Conservation (phyloP, 129 eudicot species). For the Ambrosia trifida region DNA sequence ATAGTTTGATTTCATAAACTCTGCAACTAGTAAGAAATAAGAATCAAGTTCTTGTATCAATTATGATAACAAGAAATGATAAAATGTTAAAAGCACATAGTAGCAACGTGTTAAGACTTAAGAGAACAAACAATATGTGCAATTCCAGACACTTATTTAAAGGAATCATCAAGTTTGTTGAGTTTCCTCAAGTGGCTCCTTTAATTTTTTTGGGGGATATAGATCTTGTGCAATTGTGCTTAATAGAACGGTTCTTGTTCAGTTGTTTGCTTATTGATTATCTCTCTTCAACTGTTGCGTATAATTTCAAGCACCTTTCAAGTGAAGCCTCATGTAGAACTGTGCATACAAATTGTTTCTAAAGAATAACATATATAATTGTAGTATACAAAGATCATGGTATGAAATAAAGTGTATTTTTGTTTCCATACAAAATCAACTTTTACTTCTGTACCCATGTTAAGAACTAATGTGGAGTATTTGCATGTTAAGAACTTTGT, state of each 20-base stretch:
- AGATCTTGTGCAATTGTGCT: neutral
- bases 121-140: constrained; percentile 12
- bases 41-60: constrained; percentile 7
- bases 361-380: neutral
- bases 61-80: constrained; percentile 8
- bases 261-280: neutral
- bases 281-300: neutral
- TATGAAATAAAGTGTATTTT: constrained; percentile 14
- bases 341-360: neutral
- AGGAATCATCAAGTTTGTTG: neutral
- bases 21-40: neutral
- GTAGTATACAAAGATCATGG: neutral
- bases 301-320: neutral
- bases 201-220: no score
- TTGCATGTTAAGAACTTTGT: constrained; percentile 2
- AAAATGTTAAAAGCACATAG: no score
- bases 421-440: neutral
- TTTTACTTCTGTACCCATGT: neutral
- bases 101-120: constrained; percentile 12
- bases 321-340: neutral
- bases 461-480: neutral
- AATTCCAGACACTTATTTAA: neutral
- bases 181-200: neutral
- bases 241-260: constrained; percentile 2
- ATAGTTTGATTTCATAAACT: constrained; percentile 7